Conservation (phyloP, 2,329 filamentous ascomycete species). For the Botrytis fragariae region DNA sequence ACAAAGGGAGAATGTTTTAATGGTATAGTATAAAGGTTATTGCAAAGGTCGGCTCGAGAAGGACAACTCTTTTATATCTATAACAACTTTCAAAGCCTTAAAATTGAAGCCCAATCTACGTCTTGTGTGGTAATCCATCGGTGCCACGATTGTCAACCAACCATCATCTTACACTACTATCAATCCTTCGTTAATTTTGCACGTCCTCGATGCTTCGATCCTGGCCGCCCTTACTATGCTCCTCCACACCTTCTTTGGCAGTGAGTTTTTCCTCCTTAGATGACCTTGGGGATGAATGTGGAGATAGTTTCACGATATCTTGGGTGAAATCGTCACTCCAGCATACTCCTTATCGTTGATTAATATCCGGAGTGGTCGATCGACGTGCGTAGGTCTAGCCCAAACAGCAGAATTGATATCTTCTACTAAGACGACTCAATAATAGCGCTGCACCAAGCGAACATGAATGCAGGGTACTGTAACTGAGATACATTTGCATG, state of each 20-base stretch:
- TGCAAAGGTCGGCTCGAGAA: conserved; percentile 5
- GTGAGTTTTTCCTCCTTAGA: conserved; percentile 27
- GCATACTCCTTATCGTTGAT: conserved; percentile 32
- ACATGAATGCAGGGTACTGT: conserved; percentile 25
- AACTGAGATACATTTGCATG: conserved; percentile 36
- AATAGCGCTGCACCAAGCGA: conserved; percentile 23
- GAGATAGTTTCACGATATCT: conserved; percentile 34
- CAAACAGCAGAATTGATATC: conserved; percentile 25
- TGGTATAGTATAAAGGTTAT: background rate
- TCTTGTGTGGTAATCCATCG: conserved; percentile 9
- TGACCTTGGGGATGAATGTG: conserved; percentile 25
- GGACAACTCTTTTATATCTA: conserved; percentile 18
- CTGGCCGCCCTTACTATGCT: conserved; percentile 30
- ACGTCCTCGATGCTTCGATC: conserved; percentile 35
- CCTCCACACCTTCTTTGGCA: conserved; percentile 36
- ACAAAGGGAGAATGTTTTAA: background rate
- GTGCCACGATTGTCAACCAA: conserved; percentile 23
- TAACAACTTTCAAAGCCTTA: conserved; percentile 6
- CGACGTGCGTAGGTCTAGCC: conserved; percentile 22
- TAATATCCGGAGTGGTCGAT: conserved; percentile 24
- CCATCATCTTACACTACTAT: conserved; percentile 29
- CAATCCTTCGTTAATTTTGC: conserved; percentile 33
- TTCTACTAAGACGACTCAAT: conserved; percentile 23
- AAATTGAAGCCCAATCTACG: conserved; percentile 2
- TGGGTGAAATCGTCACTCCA: conserved; percentile 21